phyloP scores from a whole-genome alignment of 306 rosid species.

The Begonia fuchsioides region DNA sequence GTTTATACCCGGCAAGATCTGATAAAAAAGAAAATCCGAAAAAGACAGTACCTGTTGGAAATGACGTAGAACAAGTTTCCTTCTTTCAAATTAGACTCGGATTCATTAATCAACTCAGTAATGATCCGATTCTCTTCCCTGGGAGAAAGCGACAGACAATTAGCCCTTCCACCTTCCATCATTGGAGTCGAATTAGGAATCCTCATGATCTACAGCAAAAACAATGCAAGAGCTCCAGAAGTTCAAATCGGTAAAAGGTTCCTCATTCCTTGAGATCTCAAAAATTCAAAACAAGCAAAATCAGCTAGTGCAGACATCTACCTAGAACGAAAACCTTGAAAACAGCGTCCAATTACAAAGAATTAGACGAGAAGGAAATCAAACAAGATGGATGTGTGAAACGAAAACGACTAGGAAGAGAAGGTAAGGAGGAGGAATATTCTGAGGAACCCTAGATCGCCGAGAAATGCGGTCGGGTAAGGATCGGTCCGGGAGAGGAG shows the following conservation, averaged over 20 bases:
- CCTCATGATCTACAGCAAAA: slow-evolving; percentile 34
- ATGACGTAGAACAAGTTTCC: slow-evolving; percentile 60
- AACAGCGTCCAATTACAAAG: neutral
- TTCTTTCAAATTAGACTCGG: slow-evolving; percentile 73
- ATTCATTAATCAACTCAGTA: slow-evolving; percentile 36
- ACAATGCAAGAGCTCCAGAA: neutral
- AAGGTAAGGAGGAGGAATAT: neutral
- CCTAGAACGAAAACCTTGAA: too few relatives aligned
- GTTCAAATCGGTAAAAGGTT: neutral
- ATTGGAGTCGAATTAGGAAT: slow-evolving; percentile 56
- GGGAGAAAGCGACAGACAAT: slow-evolving; percentile 55
- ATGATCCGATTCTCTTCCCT: slow-evolving; percentile 77
- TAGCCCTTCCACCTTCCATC: slow-evolving; percentile 46
- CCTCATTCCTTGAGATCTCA: neutral
- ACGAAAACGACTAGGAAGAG: neutral
- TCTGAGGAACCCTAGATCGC: slow-evolving; percentile 17
- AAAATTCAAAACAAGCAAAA: slow-evolving; percentile 4
- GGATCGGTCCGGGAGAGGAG: neutral
- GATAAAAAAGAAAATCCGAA: neutral
- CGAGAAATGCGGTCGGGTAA: slow-evolving; percentile 3
- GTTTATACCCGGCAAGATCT: too few relatives aligned
- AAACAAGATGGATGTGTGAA: slow-evolving; percentile 2
- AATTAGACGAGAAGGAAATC: slow-evolving; percentile 3
- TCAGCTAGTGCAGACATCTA: neutral
- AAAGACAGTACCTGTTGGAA: slow-evolving; percentile 40